phyloP scores from a whole-genome alignment of 495 filamentous ascomycete genomes.

The Neurospora intermedia region DNA sequence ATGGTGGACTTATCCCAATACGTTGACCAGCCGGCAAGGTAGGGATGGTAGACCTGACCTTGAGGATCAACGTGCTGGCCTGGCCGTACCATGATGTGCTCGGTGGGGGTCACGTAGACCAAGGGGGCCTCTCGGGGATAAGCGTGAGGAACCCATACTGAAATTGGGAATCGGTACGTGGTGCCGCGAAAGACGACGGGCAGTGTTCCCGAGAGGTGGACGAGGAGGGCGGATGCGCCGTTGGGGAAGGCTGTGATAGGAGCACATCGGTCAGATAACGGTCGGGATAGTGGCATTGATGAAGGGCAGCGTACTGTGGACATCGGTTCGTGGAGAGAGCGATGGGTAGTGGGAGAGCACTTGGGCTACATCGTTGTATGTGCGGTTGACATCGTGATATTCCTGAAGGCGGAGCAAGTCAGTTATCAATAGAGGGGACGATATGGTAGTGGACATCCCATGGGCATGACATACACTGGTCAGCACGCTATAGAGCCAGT shows the following conservation, averaged over 20 bases:
- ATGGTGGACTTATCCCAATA: constrained; percentile 86
- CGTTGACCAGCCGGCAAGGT: constrained; percentile 77
- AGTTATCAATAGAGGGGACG: too few relatives aligned
- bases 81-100: constrained; percentile 78
- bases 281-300: background rate
- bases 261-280: background rate
- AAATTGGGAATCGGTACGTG: constrained; percentile 82
- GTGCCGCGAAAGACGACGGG: constrained; percentile 81
- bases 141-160: constrained; percentile 89
- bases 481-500: constrained; percentile 89
- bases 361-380: constrained; percentile 83
- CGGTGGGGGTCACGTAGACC: constrained; percentile 76
- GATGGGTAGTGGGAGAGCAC: constrained; percentile 72
- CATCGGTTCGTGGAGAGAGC: constrained; percentile 83
- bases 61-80: constrained; percentile 95
- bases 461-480: constrained; percentile 52
- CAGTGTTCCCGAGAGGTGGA: constrained; percentile 77
- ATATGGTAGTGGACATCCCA: constrained; percentile 3
- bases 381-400: constrained; percentile 83
- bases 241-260: constrained; percentile 68
- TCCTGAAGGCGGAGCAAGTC: constrained; percentile 45
- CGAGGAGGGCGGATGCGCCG: constrained; percentile 75
- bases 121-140: constrained; percentile 82
- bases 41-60: constrained; percentile 90
- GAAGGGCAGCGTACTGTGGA: constrained; percentile 64